These are phyloP conservation scores for Calonectria naviculata DNA, from an alignment of 2,329 filamentous ascomycete genomes.

Conservation along the genomic window DNA sequence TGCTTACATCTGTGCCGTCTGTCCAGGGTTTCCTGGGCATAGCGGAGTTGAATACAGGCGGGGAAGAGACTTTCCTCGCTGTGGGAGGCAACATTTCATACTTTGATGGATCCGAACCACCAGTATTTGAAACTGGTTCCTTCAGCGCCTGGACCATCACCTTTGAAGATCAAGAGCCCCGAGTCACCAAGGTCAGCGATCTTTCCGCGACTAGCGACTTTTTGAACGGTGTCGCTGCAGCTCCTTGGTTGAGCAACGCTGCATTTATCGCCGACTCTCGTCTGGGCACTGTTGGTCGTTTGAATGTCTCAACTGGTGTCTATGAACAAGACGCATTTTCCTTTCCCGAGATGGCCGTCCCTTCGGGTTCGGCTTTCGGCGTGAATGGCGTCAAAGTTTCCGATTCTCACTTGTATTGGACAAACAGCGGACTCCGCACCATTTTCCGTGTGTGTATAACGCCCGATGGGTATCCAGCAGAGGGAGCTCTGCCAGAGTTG, in stretches of 20 bases:
- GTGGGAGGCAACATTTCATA: neutral
- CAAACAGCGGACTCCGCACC: neutral
- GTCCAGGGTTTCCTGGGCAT: neutral
- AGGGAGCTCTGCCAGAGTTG: neutral
- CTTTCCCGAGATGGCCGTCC: neutral
- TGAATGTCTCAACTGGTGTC: neutral
- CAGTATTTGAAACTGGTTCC: neutral
- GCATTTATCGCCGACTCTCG: neutral
- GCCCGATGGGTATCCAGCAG: neutral
- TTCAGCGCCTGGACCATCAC: neutral
- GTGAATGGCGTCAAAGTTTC: neutral
- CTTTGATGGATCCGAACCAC: neutral
- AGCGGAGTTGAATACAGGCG: neutral
- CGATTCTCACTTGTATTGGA: neutral
- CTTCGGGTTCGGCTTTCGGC: neutral
- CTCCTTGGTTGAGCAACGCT: neutral
- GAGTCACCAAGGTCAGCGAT: neutral
- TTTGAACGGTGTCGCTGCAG: neutral
- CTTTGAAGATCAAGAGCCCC: neutral
- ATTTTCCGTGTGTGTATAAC: neutral
- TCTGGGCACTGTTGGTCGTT: neutral
- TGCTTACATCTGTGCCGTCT: neutral
- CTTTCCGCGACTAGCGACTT: neutral
- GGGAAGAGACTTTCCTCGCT: neutral
- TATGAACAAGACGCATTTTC: neutral